phyloP scores from a whole-genome alignment of 306 rosid species.

The Cucurbita moschata region DNA sequence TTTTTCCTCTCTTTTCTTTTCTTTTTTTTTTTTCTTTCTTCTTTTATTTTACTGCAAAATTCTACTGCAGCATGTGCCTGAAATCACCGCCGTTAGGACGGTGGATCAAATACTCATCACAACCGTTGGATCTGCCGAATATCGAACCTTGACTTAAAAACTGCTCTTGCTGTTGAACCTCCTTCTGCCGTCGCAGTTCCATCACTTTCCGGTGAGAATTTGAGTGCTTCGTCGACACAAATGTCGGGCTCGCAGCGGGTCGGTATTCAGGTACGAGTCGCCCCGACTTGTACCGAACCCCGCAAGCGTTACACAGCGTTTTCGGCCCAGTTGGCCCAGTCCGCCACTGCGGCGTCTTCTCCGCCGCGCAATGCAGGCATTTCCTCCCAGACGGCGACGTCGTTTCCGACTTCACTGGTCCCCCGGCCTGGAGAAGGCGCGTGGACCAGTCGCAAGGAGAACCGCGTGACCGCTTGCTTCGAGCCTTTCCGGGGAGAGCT shows the following conservation, averaged over 20 bases:
- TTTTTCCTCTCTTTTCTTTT: not conserved
- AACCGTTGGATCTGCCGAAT: constrained; percentile 75
- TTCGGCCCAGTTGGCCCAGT: constrained; percentile 87
- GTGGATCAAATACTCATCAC: constrained; percentile 46
- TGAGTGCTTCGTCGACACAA: constrained; percentile 75
- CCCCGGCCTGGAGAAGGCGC: constrained; percentile 35
- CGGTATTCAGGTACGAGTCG: constrained; percentile 79
- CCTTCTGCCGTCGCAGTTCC: constrained; percentile 72
- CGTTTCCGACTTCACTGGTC: constrained; percentile 3
- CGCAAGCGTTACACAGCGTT: constrained; percentile 73
- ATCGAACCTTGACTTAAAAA: constrained; percentile 39
- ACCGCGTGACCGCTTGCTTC: constrained; percentile 57
- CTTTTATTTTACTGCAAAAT: not conserved
- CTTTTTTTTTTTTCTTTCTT: not conserved
- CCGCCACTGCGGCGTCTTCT: constrained; percentile 90
- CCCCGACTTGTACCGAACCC: constrained; percentile 78
- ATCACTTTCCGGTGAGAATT: constrained; percentile 88
- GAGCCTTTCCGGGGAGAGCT: constrained; percentile 45
- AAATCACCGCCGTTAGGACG: constrained; percentile 34
- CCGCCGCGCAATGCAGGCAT: constrained; percentile 74
- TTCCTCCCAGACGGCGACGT: constrained; percentile 21
- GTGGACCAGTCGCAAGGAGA: constrained; percentile 65
- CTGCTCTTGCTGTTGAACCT: constrained; percentile 27
- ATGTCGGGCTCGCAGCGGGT: constrained; percentile 92
- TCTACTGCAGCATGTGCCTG: constrained; percentile 26